Base-by-base conservation (phyloP, 2,329 filamentous ascomycete genomes). In the Cercospora janseana region DNA sequence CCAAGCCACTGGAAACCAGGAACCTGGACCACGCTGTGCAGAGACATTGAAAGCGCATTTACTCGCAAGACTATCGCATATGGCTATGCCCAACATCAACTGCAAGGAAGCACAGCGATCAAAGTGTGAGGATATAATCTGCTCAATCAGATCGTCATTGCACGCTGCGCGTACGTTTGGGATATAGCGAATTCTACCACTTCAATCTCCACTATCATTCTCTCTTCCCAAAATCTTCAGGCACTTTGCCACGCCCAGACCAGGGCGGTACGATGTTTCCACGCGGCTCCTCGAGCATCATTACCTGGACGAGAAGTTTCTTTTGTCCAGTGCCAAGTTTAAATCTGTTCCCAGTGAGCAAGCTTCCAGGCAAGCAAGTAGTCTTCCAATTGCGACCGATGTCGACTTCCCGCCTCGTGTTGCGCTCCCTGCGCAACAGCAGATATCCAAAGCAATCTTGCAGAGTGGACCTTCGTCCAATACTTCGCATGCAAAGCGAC, bases 211-310 rank as follows among this genome's bases (percentile, higher is more conserved):
- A n/a, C 24, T 40, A 20, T 12, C 15, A 8, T 13, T 26, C 35
- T 26, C 35, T 40, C 21, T 13, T 26, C 35, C n/a, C 26, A 20
- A 23, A 40, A 40, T n/a, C 6, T 40, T 6, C 20, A 13, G 20
- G 26, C 35, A 40, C 21, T 26, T 40, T 13, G n/a, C 15, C 26
- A 26, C 31, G 32, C 34, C 44, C 44, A 24, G 21, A n/a, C n/a
- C n/a, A n/a, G 35, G n/a, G 24, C 24, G 31, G 34, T 16, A 46
- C 16, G 10, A 15, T n/a, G 18, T n/a, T 27, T 34, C 37, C 37
- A 43, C 35, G 46, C 46, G 38, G 46, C 46, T 49, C 46, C 46
- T 43, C 13, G 37, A 49, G 46, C 46, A 42, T 49, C 46, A 49
- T 49, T 32, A 49, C 37, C 46, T 49, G 46, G 20, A 47, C 23